These are phyloP conservation scores for Talaromyces nanjingensis DNA, from an alignment of 495 filamentous ascomycete genomes.

Conservation along the genomic window DNA sequence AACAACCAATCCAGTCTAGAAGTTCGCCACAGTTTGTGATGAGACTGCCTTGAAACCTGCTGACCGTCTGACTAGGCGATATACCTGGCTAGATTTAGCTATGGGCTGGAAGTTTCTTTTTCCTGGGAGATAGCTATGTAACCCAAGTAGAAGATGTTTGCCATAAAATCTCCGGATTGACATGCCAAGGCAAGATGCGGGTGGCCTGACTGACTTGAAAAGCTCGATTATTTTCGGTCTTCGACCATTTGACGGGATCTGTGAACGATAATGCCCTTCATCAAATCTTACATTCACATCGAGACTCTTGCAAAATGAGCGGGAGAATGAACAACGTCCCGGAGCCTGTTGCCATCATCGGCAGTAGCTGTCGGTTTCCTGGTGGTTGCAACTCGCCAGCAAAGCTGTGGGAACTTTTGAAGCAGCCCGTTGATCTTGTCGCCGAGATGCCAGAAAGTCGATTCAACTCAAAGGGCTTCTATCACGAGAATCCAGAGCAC, in stretches of 20 bases:
- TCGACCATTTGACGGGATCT: background rate
- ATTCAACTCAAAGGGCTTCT: conserved; percentile 34
- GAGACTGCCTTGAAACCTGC: background rate
- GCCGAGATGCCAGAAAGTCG: conserved; percentile 28
- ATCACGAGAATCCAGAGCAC: conserved; percentile 26
- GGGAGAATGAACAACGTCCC: background rate
- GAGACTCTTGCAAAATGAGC: background rate
- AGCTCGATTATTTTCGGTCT: background rate
- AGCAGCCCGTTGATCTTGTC: conserved; percentile 25
- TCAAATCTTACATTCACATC: background rate
- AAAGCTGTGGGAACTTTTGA: conserved; percentile 31
- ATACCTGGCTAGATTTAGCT: background rate
- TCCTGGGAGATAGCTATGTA: background rate
- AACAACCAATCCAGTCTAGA: background rate
- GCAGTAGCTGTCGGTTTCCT: conserved; percentile 50
- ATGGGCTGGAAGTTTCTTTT: background rate
- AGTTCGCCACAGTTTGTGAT: background rate
- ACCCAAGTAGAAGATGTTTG: background rate
- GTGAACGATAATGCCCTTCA: background rate
- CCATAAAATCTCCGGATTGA: background rate
- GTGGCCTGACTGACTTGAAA: background rate
- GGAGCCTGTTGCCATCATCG: conserved; percentile 40
- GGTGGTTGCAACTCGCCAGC: conserved; percentile 31
- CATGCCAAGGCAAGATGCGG: background rate
- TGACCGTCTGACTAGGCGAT: background rate